Base-by-base conservation (phyloP, 192 early-diverging fungal species). In the Polychytrium aggregatum region DNA sequence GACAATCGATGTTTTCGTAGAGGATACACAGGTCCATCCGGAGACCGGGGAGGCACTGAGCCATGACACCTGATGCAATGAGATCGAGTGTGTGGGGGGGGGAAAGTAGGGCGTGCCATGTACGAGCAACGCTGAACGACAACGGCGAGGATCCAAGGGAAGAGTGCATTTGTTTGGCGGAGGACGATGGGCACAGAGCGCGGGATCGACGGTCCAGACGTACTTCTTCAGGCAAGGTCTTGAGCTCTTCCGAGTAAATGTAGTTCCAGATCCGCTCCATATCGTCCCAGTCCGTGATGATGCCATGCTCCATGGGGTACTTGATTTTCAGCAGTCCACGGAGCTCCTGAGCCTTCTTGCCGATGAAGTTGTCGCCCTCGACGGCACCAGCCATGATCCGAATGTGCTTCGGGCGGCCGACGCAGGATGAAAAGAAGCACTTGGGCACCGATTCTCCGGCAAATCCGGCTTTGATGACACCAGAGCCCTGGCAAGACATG, bases 231-330 rank as follows among this genome's bases (percentile, higher is more conserved):
- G 87, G 83, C 17, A 89, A 63, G 1, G 83, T 93, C 64, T 95
- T 92, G 18, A 98, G 81, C 67, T 98, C 95, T 49, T 98, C 92
- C 40, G 78, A 80, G 66, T 98, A 98, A 37, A 98, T 82, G 59
- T 92, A 85, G 54, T 90, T 82, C 95, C 95, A 98, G 45, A 98
- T 93, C 48, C 79, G 71, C 67, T 98, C 95, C 93, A 98, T 97
- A 62, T 98, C 95, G 44, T 84, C 84, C 95, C 95, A 98, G 69
- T 97, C 86, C 22, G 82, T 88, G 17, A 98, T 89, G 51, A 98
- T 79, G 20, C 95, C 95, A 56, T 98, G 92, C 67, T 95, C 86
- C 62, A 98, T 83, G 26, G 95, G 95, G 49, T 98, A 97, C 63
- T 76, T 85, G 59, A 98, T 84, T 51, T 81, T 81, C 38, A 98